These are phyloP conservation scores for Aspergillus flavus DNA, from an alignment of 2,329 filamentous ascomycete species.

Conservation along the genomic window DNA sequence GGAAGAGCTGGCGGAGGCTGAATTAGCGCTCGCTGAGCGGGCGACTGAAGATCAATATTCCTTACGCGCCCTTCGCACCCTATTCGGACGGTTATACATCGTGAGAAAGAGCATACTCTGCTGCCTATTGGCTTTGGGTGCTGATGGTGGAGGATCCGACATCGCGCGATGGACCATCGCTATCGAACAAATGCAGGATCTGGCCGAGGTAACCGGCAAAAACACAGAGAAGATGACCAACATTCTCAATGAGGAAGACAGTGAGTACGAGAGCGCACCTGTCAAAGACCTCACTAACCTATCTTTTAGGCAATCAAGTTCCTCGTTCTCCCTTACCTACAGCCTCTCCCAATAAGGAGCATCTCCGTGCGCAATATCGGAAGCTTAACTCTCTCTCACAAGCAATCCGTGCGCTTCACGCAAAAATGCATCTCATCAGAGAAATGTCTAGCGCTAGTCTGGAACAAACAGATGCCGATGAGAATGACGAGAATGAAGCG, in stretches of 20 bases:
- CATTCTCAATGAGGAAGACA: slow-evolving; percentile 78
- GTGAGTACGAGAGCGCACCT: slow-evolving; percentile 50
- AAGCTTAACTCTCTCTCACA: slow-evolving; percentile 87
- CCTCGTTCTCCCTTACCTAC: slow-evolving; percentile 61
- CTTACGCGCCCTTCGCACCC: slow-evolving; percentile 76
- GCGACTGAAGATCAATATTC: slow-evolving; percentile 76
- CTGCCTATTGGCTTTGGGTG: slow-evolving; percentile 83
- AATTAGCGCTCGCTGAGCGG: slow-evolving; percentile 63
- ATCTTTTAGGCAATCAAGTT: slow-evolving; percentile 41
- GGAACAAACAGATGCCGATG: slow-evolving; percentile 69
- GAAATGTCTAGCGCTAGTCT: slow-evolving; percentile 84
- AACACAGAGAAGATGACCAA: slow-evolving; percentile 68
- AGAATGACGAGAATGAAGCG: slow-evolving; percentile 79
- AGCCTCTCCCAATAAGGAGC: slow-evolving; percentile 75
- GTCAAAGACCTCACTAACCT: slow-evolving; percentile 16
- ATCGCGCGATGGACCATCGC: slow-evolving; percentile 77
- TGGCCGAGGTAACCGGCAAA: slow-evolving; percentile 63
- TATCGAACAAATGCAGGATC: slow-evolving; percentile 69
- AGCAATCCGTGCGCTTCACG: slow-evolving; percentile 87
- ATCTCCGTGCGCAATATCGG: slow-evolving; percentile 81
- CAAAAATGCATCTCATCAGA: slow-evolving; percentile 87
- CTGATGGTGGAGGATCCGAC: slow-evolving; percentile 75
- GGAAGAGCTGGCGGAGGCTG: slow-evolving; percentile 71
- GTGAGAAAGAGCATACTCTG: slow-evolving; percentile 85
- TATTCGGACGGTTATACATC: slow-evolving; percentile 78